Evolutionary conservation across 1,284 basidiomycete genomes (phyloP).

Genomic region (Marasmius tenuissimus): DNA sequence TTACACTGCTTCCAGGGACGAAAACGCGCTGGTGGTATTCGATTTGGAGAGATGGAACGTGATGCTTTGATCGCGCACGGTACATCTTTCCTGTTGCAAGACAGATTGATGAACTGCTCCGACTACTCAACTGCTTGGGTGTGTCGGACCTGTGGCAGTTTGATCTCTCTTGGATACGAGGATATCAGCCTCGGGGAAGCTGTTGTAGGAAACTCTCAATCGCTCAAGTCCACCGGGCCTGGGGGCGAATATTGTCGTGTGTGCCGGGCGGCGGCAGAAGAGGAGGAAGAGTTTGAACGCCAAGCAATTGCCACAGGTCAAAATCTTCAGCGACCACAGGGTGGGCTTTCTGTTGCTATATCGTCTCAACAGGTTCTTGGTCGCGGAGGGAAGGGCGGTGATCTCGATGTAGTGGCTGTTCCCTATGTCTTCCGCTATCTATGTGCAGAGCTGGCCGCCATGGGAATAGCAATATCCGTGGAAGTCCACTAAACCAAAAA

Average conservation of each 20-base stretch:
- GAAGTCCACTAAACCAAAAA: constrained; percentile 46
- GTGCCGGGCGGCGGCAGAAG: constrained; percentile 74
- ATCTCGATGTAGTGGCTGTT: constrained; percentile 92
- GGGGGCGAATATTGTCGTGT: constrained; percentile 90
- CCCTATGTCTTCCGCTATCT: constrained; percentile 95
- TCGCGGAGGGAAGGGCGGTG: constrained; percentile 61
- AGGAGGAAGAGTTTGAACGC: constrained; percentile 58
- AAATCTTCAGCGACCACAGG: constrained; percentile 35
- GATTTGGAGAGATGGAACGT: constrained; percentile 99
- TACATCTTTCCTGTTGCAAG: constrained; percentile 96
- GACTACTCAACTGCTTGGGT: constrained; percentile 99
- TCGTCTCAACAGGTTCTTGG: constrained; percentile 66
- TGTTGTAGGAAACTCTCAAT: constrained; percentile 48
- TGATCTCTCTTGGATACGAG: constrained; percentile 95
- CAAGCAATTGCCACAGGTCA: constrained; percentile 52
- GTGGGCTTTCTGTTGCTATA: constrained; percentile 63
- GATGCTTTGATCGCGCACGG: constrained; percentile 98
- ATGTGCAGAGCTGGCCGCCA: constrained; percentile 81
- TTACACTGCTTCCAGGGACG: constrained; percentile 65
- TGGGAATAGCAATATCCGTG: constrained; percentile 83
- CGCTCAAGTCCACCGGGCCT: constrained; percentile 59
- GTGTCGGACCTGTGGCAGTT: constrained; percentile 92
- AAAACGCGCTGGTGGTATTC: constrained; percentile 98
- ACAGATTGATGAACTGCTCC: constrained; percentile 99
- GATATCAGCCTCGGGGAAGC: constrained; percentile 73